Evolutionary conservation across 2,329 filamentous ascomycete genomes (phyloP).

Genomic region (Byssochlamys sp.): DNA sequence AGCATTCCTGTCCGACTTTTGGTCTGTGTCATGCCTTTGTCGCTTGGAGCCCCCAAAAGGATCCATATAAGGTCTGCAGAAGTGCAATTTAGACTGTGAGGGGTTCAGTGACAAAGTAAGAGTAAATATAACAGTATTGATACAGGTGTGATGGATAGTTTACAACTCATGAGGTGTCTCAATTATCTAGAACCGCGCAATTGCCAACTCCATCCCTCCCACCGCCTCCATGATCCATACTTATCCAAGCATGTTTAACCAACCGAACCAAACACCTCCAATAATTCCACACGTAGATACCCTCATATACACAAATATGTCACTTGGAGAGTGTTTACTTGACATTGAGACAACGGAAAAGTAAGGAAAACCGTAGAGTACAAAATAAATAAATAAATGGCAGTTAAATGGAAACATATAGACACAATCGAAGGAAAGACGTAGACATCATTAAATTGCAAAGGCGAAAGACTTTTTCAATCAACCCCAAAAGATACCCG

Average conservation of each 20-base stretch:
- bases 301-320: background rate
- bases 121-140: background rate
- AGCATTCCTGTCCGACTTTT: background rate
- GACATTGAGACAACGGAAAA: background rate
- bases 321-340: background rate
- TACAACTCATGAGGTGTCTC: background rate
- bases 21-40: background rate
- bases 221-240: background rate
- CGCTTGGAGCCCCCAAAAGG: background rate
- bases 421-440: background rate
- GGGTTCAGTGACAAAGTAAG: background rate
- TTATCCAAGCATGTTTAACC: background rate
- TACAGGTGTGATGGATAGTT: background rate
- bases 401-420: background rate
- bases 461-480: background rate
- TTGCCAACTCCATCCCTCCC: background rate
- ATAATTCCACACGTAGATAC: background rate
- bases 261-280: background rate
- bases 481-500: background rate
- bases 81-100: background rate
- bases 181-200: background rate
- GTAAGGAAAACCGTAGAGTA: background rate
- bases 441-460: background rate
- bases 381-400: background rate
- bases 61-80: background rate